These are phyloP conservation scores for Berberis vulgaris DNA, from an alignment of 164 flowering plant genomes.

Conservation along the genomic window DNA sequence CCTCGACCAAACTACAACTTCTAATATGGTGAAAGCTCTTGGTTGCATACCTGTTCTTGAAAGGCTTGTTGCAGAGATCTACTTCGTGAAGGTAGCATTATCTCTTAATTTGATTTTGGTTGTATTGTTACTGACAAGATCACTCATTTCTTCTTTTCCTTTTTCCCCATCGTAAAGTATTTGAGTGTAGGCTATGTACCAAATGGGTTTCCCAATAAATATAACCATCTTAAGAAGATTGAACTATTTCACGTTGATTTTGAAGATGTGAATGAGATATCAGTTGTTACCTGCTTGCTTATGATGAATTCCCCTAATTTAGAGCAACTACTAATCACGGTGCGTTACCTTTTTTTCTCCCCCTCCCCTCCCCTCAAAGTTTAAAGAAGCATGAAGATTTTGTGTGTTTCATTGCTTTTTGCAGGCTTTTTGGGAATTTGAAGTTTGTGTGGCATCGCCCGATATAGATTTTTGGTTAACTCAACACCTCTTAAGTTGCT, in stretches of 20 bases:
- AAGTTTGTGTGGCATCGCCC: constrained; percentile 17
- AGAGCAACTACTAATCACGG: constrained; percentile 48
- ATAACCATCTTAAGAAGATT: constrained; percentile 33
- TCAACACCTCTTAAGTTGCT: constrained; percentile 24
- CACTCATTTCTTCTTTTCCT: neutral
- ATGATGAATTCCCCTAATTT: constrained; percentile 37
- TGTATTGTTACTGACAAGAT: neutral
- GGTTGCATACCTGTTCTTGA: constrained; percentile 52
- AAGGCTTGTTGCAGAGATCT: constrained; percentile 46
- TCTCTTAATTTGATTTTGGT: neutral
- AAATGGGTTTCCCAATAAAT: constrained; percentile 23
- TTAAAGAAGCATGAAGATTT: neutral
- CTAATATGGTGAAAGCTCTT: constrained; percentile 47
- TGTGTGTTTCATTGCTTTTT: constrained; percentile 2
- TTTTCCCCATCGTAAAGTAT: constrained; percentile 26
- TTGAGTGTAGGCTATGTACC: constrained; percentile 50
- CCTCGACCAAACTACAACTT: constrained; percentile 36
- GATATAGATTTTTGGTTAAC: constrained; percentile 40
- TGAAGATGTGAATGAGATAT: constrained; percentile 58
- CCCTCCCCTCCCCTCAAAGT: neutral
- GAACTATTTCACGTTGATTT: constrained; percentile 57
- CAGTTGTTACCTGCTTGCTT: constrained; percentile 52
- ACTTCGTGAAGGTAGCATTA: constrained; percentile 59
- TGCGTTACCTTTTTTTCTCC: constrained; percentile 20
- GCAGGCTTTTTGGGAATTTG: constrained; percentile 26